Percentiles rank a stretch among this genome's conserved stretches.
phyloP scores from a whole-genome alignment of 2,329 filamentous ascomycete species.

The Geosmithia putterillii region DNA sequence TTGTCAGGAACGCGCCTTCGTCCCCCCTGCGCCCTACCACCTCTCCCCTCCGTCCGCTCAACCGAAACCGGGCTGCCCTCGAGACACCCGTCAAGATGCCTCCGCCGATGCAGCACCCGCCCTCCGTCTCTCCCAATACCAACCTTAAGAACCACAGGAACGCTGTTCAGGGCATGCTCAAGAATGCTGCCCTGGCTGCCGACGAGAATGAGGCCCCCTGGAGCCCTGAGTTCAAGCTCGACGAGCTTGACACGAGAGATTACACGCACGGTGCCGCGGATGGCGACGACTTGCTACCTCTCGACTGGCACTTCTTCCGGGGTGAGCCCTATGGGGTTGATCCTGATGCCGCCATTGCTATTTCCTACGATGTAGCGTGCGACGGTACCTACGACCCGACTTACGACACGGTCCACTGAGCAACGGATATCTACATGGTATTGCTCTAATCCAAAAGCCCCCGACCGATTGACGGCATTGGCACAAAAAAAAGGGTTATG shows the following conservation, averaged over 20 bases:
- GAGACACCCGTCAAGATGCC: slow-evolving; percentile 54
- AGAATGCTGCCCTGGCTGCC: slow-evolving; percentile 46
- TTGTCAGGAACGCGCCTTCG: slow-evolving; percentile 25
- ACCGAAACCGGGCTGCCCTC: background rate
- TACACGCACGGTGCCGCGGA: slow-evolving; percentile 4
- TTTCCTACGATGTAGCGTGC: background rate
- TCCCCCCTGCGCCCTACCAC: slow-evolving; percentile 60
- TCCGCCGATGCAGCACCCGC: slow-evolving; percentile 37
- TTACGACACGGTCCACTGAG: background rate
- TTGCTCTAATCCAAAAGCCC: background rate
- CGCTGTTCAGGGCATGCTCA: slow-evolving; percentile 68
- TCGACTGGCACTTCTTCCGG: background rate
- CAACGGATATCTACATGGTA: background rate
- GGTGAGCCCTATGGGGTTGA: background rate
- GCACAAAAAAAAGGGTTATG: background rate
- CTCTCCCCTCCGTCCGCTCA: slow-evolving; percentile 67
- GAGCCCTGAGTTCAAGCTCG: slow-evolving; percentile 56
- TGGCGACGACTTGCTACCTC: background rate
- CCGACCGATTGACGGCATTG: background rate
- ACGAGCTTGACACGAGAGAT: slow-evolving; percentile 36
- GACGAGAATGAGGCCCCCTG: slow-evolving; percentile 40
- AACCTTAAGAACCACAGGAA: slow-evolving; percentile 82
- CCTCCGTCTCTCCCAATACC: slow-evolving; percentile 85
- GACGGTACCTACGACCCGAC: background rate
- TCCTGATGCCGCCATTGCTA: background rate